These are phyloP conservation scores for Pyrenophora tritici-repentis DNA, from an alignment of 2,329 filamentous ascomycete species.

Conservation along the genomic window DNA sequence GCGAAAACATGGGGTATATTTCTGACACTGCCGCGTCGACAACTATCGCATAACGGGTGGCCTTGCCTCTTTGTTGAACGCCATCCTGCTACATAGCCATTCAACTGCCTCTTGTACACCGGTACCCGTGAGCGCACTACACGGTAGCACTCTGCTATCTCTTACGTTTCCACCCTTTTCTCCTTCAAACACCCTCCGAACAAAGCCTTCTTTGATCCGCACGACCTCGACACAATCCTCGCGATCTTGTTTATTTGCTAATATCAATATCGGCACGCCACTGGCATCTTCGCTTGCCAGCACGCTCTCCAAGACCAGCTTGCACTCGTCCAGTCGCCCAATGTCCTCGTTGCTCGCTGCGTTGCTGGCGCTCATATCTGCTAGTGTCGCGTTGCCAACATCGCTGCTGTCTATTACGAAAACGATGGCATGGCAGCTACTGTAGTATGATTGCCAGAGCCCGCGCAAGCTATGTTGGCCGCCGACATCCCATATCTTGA, in stretches of 20 bases:
- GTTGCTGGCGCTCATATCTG: conserved; percentile 48
- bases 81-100: conserved; percentile 88
- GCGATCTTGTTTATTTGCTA: conserved; percentile 97
- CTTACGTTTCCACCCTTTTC: conserved; percentile 84
- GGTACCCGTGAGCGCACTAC: conserved; percentile 82
- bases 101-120: conserved; percentile 96
- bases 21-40: not conserved
- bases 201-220: conserved; percentile 92
- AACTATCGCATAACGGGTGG: conserved; percentile 85
- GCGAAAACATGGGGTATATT: conserved; percentile 7
- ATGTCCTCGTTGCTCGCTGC: conserved; percentile 38
- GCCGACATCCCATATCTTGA: conserved; percentile 98
- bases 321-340: conserved; percentile 82
- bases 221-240: conserved; percentile 98
- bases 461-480: conserved; percentile 87
- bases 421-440: conserved; percentile 91
- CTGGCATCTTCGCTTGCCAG: conserved; percentile 85
- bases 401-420: conserved; percentile 97
- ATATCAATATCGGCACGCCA: conserved; percentile 86
- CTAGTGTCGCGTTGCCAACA: conserved; percentile 80
- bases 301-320: conserved; percentile 86
- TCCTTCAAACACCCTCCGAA: conserved; percentile 94
- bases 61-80: conserved; percentile 93
- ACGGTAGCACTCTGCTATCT: conserved; percentile 87
- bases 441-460: conserved; percentile 96